Evolutionary conservation across 192 early-diverging fungal genomes (phyloP).

Genomic region (Irineochytrium annulatum): DNA sequence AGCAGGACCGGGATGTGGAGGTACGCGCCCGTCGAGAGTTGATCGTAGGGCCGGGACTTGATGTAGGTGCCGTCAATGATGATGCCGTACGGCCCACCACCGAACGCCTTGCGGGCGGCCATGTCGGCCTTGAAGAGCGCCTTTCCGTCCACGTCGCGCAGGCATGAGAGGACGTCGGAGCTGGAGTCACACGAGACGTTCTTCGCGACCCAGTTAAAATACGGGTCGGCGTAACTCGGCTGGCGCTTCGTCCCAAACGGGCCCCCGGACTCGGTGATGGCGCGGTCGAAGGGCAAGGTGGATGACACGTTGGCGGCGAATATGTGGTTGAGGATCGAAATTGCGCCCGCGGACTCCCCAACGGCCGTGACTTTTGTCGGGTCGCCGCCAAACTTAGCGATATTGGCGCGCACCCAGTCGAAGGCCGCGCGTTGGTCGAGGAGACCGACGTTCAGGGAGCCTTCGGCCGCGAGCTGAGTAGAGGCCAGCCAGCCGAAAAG

Average conservation of each 20-base stretch:
- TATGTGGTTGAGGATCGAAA: slow-evolving; percentile 35
- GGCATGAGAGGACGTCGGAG: not conserved
- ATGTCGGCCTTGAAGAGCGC: not conserved
- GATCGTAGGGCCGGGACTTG: not conserved
- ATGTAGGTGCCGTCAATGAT: not conserved
- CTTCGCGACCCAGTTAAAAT: not conserved
- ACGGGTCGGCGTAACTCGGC: not conserved
- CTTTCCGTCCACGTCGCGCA: not conserved
- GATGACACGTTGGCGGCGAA: slow-evolving; percentile 59
- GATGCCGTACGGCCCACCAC: not conserved
- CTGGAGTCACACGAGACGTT: not conserved
- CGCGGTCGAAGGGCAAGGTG: slow-evolving; percentile 1
- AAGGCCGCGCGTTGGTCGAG: slow-evolving; percentile 42
- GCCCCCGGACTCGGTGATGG: slow-evolving; percentile 6
- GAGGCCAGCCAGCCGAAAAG: slow-evolving; percentile 44
- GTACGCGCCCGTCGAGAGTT: not conserved
- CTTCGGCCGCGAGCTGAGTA: not conserved
- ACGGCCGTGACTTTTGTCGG: slow-evolving; percentile 50
- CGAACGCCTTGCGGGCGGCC: not conserved
- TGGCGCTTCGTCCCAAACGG: not conserved
- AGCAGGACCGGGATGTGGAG: not conserved
- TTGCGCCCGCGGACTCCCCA: slow-evolving; percentile 57
- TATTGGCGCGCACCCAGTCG: slow-evolving; percentile 56
- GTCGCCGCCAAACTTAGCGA: slow-evolving; percentile 63
- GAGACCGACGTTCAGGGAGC: slow-evolving; percentile 32